Evolutionary conservation across 1,139 yeast genomes (phyloP), one percentile per base, ranked within the genome.

Genomic region (Zhuliangozyma blackwelliae): DNA sequence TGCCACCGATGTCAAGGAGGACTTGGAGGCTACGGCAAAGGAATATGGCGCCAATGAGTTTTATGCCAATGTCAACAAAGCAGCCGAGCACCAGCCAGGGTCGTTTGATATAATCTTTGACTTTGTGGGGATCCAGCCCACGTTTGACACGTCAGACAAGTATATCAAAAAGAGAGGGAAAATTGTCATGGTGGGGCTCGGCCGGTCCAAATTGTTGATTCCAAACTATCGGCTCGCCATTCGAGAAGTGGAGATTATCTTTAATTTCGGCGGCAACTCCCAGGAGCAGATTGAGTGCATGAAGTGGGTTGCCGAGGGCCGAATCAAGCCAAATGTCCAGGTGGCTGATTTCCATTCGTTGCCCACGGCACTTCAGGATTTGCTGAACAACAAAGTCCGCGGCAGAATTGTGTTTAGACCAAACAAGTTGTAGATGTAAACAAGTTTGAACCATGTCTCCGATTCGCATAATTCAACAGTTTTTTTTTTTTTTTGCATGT

Each of bases 361-460:
- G 34, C 71, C 72, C 0, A 50, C 57, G 30, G 60, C 60, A 38
- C 49, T 72, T 35, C 51, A 62, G 10, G 57, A 59, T 35, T 58
- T 75, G 43, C 57, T 50, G 10, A 41, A 55, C 11, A 78, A 78
- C 2, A 52, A 67, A 41, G 52, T 72, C 25, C 54, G 59, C 28
- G 77, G 78, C 1, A 55, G 79, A 45, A 53, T 70, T 16, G 79
- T 69, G 1, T 65, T 74, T 43, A 58, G 55, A 33, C 73, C 75
- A 12, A 38, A 39, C 31, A 40, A 44, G 27, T 40, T 42, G 20
- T 41, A 35, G 27, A n/a, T n/a, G n/a, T n/a, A n/a, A n/a, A n/a
- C n/a, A n/a, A n/a, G n/a, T n/a, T n/a, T 13, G 10, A 5, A 16
- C 12, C 33, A 20, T 25, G 31, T n/a, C 27, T 21, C 25, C 20